Evolutionary conservation across 441 rosid genomes (phyloP).

Genomic region (Populus hybrid): DNA sequence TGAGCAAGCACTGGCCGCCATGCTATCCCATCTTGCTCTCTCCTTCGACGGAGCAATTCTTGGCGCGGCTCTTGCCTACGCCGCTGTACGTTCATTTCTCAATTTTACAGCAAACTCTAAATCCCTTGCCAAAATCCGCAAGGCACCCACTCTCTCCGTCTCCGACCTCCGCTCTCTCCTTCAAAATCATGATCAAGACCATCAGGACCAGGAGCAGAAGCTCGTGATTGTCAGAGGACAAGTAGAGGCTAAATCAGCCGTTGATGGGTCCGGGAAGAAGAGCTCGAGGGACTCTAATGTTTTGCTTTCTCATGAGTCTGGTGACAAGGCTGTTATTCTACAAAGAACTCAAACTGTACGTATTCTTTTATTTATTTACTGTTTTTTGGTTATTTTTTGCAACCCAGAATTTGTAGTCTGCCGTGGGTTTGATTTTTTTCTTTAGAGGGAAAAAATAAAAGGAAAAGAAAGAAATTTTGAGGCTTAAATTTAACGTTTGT

Average conservation of each 20-base stretch:
- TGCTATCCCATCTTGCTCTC: conserved; percentile 54
- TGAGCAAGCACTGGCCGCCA: conserved; percentile 53
- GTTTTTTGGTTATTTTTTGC: neutral
- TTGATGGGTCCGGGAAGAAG: conserved; percentile 50
- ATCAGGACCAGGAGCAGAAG: neutral
- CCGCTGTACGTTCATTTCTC: conserved; percentile 52
- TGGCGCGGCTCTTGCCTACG: conserved; percentile 62
- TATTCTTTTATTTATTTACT: neutral
- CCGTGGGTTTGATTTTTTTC: neutral
- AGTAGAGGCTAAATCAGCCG: conserved; percentile 48
- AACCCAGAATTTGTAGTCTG: neutral
- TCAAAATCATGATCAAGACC: conserved; percentile 17
- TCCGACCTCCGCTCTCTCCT: conserved; percentile 67
- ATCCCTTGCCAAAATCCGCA: conserved; percentile 51
- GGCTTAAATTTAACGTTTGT: neutral
- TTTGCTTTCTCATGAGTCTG: conserved; percentile 61
- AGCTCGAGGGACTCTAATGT: conserved; percentile 36
- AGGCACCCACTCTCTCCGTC: conserved; percentile 44
- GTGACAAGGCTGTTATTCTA: conserved; percentile 72
- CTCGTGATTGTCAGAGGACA: conserved; percentile 65
- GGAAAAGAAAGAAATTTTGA: neutral
- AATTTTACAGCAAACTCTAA: conserved; percentile 43
- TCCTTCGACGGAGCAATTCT: conserved; percentile 86
- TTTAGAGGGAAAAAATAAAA: too few relatives aligned
- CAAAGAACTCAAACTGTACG: conserved; percentile 79